Base-by-base conservation (phyloP, 441 rosid genomes). In the Capsella rubella region DNA sequence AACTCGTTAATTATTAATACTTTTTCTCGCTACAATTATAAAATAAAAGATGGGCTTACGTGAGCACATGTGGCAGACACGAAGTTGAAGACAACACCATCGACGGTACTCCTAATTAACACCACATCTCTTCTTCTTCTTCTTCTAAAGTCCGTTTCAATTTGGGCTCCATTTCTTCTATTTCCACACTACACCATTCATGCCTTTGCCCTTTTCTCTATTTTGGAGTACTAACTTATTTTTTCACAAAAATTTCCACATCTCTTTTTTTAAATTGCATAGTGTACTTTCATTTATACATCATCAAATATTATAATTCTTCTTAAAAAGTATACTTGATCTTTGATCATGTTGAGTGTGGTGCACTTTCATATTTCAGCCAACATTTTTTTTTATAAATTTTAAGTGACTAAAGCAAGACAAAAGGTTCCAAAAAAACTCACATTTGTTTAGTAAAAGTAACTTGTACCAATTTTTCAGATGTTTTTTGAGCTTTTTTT, bases 21-120 rank as follows among this genome's bases (percentile, higher is more conserved):
- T 15, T 58, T 25, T 5, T 15, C 15, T 15, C 15, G 40, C n/a
- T 16, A 2, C 12, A 59, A 60, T 12, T 3, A 7, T 25, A 25
- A 32, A 32, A 32, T 6, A 42, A 60, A 52, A 62, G 59, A 62
- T 54, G 59, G 59, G 64, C 67, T 73, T 67, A 76, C 74, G 75
- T 78, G 80, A 71, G 71, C 60, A 74, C 77, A 78, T 79, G 79
- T 87, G 87, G 87, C 88, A 79, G 85, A 83, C 87, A 87, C 77
- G 80, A 78, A 53, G 54, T 76, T 69, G 76, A 69, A 69, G 66
- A 55, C 71, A 65, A 84, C 93, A 89, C 91, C 83, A 84, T 82
- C 85, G 53, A 85, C 86, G 94, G 94, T 69, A 13, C 80, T 60
- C 68, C 69, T 69, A 21, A 21, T 1, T 21, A 21, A 63, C n/a